phyloP scores from a whole-genome alignment of 2,329 filamentous ascomycete species.

The Botryotinia convoluta region DNA sequence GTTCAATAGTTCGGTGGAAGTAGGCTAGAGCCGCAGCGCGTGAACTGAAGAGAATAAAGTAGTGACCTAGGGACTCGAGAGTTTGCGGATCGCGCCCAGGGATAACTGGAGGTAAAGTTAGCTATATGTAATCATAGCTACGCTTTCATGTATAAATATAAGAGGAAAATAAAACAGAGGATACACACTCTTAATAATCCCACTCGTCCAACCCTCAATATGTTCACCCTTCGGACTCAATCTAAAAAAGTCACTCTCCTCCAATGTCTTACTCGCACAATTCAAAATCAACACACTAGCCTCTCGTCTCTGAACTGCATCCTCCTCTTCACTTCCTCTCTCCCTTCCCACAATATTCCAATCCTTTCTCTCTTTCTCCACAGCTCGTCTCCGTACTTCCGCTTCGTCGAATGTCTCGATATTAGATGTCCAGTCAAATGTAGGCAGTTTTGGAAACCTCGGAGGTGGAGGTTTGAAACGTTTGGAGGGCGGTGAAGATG shows the following conservation, averaged over 20 bases:
- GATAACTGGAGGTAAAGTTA: constrained; percentile 46
- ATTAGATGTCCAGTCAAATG: constrained; percentile 31
- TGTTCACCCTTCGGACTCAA: constrained; percentile 60
- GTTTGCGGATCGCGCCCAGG: constrained; percentile 63
- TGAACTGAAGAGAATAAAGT: constrained; percentile 67
- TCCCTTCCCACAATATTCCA: constrained; percentile 4
- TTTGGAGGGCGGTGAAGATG: background rate
- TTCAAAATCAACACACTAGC: constrained; percentile 51
- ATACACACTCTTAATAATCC: constrained; percentile 54
- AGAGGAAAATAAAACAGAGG: background rate
- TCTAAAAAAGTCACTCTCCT: constrained; percentile 68
- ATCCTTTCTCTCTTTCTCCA: constrained; percentile 9
- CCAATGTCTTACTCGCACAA: constrained; percentile 57
- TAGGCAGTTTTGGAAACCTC: constrained; percentile 31
- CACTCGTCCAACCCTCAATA: constrained; percentile 65
- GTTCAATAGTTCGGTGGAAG: constrained; percentile 50
- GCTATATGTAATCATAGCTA: background rate
- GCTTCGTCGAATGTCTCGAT: constrained; percentile 6
- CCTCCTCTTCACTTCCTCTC: background rate
- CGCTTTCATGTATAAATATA: background rate
- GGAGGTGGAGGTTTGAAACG: background rate
- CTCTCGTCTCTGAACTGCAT: constrained; percentile 2
- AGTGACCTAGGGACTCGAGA: constrained; percentile 60
- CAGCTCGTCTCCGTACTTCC: constrained; percentile 9
- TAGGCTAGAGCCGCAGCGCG: constrained; percentile 60